Conservation (phyloP, 2,329 filamentous ascomycete genomes). For the Amphichorda felina region DNA sequence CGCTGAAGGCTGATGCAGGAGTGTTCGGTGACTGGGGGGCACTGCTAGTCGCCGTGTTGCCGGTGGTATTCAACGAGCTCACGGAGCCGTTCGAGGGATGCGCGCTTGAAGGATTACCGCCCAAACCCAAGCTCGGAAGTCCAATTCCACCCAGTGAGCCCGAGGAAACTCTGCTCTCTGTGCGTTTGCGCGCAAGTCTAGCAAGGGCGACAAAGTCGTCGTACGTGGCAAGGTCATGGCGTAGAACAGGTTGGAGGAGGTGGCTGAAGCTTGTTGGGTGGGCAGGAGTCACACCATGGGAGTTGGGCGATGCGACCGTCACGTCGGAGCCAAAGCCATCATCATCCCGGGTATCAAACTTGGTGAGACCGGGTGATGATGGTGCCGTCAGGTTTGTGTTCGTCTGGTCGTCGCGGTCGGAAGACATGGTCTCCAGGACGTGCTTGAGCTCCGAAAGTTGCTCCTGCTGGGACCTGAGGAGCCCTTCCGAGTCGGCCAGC, state of each 20-base stretch:
- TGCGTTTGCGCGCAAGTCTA: slow-evolving; percentile 49
- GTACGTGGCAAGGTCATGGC: slow-evolving; percentile 70
- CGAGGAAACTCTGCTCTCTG: slow-evolving; percentile 56
- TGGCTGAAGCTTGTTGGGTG: slow-evolving; percentile 66
- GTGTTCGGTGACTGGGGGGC: slow-evolving; percentile 48
- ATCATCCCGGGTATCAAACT: slow-evolving; percentile 48
- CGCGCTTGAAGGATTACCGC: slow-evolving; percentile 32
- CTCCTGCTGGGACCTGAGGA: slow-evolving; percentile 84
- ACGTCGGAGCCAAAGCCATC: slow-evolving; percentile 19
- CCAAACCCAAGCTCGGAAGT: slow-evolving; percentile 27
- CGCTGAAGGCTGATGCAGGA: slow-evolving; percentile 39
- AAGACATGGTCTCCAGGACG: slow-evolving; percentile 79
- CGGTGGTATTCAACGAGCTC: slow-evolving; percentile 40
- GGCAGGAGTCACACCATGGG: slow-evolving; percentile 36
- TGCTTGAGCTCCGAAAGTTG: slow-evolving; percentile 83
- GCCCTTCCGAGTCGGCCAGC: slow-evolving; percentile 71
- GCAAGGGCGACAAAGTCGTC: slow-evolving; percentile 77
- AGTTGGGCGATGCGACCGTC: slow-evolving; percentile 21
- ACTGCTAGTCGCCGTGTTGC: slow-evolving; percentile 32
- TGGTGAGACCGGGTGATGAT: slow-evolving; percentile 67
- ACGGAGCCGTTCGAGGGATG: slow-evolving; percentile 47
- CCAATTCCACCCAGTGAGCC: slow-evolving; percentile 48
- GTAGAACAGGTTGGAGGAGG: slow-evolving; percentile 70
- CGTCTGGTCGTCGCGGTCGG: slow-evolving; percentile 58
- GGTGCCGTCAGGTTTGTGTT: slow-evolving; percentile 60